Conservation (phyloP, 441 rosid genomes). For the Croton setiger region DNA sequence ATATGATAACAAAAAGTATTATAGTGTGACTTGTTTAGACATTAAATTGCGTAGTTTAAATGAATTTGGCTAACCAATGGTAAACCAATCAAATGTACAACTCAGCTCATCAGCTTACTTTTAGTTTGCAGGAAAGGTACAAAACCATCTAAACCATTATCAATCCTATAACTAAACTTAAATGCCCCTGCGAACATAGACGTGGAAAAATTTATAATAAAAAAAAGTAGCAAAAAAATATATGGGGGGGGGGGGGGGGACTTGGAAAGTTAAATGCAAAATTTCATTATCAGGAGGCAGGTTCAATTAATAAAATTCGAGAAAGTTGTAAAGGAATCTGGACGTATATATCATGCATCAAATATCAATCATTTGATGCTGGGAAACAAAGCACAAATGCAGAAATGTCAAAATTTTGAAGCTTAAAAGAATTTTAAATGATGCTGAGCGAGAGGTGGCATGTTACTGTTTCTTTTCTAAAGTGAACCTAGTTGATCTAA, state of each 20-base stretch:
- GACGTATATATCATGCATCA: not conserved
- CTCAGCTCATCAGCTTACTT: not conserved
- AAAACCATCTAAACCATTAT: slow-evolving; percentile 1
- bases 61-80: not conserved
- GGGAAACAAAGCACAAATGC: not conserved
- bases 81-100: not conserved
- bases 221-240: no score
- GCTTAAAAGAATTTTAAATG: not conserved
- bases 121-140: not conserved
- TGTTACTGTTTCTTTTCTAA: not conserved
- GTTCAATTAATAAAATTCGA: no score
- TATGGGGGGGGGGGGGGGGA: not conserved
- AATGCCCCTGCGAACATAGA: not conserved
- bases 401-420: not conserved
- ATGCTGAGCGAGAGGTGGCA: no score
- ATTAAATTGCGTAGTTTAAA: not conserved
- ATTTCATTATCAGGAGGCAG: no score
- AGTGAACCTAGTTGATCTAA: not conserved
- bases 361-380: not conserved
- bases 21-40: not conserved
- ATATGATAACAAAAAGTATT: not conserved
- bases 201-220: no score
- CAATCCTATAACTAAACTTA: not conserved
- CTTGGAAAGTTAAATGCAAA: no score
- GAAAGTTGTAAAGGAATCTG: no score